Percentiles rank a stretch among this genome's conserved stretches.
These are phyloP conservation scores for Solanum bulbocastanum DNA, from an alignment of 257 asterid genomes.

Conservation along the genomic window DNA sequence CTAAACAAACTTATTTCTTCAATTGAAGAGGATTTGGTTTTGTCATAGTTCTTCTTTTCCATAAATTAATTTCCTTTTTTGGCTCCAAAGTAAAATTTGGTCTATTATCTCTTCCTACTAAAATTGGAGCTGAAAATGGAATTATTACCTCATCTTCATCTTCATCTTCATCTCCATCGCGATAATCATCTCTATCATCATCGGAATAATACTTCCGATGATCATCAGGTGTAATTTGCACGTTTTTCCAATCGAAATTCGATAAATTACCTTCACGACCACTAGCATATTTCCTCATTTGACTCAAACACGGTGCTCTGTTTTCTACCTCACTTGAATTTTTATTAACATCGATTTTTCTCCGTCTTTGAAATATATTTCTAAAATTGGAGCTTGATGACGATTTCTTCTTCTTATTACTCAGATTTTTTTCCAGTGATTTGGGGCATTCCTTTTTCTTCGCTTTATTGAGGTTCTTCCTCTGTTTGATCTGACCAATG, in stretches of 20 bases:
- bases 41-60: constrained; percentile 82
- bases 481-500: constrained; percentile 45
- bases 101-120: constrained; percentile 3
- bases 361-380: constrained; percentile 7
- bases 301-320: constrained; percentile 23
- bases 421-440: background rate
- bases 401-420: background rate
- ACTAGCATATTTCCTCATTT: constrained; percentile 59
- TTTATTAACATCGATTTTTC: constrained; percentile 6
- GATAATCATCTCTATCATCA: constrained; percentile 14
- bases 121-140: constrained; percentile 51
- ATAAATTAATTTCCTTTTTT: constrained; percentile 73
- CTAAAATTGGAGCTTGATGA: background rate
- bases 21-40: constrained; percentile 56
- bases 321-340: background rate
- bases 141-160: constrained; percentile 28
- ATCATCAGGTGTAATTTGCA: constrained; percentile 31
- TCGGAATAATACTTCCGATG: constrained; percentile 20
- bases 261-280: constrained; percentile 47
- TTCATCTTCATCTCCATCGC: constrained; percentile 20
- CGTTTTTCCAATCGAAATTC: constrained; percentile 50
- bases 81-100: constrained; percentile 39
- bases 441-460: background rate
- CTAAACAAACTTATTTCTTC: background rate
- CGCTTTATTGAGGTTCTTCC: background rate